Evolutionary conservation across 805 yeast genomes (phyloP).

Genomic region (Peterozyma xylosa): DNA sequence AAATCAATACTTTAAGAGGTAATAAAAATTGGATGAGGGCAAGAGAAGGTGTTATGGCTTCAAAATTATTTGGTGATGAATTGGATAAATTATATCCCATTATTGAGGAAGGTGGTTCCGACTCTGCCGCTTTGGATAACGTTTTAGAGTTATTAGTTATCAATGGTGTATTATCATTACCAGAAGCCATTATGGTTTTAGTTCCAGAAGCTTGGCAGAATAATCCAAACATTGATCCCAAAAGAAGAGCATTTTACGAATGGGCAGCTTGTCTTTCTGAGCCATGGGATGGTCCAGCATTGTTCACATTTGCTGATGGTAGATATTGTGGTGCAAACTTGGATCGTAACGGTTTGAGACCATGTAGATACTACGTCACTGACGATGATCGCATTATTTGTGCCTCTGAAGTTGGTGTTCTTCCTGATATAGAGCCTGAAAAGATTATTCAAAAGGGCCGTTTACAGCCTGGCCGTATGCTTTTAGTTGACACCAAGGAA

Average conservation of each 20-base stretch:
- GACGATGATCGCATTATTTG: slow-evolving; percentile 93
- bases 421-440: slow-evolving; percentile 71
- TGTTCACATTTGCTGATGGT: slow-evolving; percentile 94
- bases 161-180: slow-evolving; percentile 85
- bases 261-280: slow-evolving; percentile 99
- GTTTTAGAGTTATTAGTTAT: slow-evolving; percentile 87
- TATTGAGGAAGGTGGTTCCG: slow-evolving; percentile 98
- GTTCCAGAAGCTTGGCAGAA: slow-evolving; percentile 99
- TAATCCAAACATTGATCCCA: slow-evolving; percentile 79
- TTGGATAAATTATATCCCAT: slow-evolving; percentile 88
- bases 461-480: slow-evolving; percentile 92
- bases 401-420: slow-evolving; percentile 97
- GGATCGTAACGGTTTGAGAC: slow-evolving; percentile 96
- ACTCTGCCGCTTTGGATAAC: slow-evolving; percentile 96
- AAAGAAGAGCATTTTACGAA: slow-evolving; percentile 90
- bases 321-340: slow-evolving; percentile 97
- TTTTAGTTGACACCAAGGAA: slow-evolving; percentile 86
- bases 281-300: slow-evolving; percentile 99
- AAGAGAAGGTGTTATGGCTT: slow-evolving; percentile 93
- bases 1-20: slow-evolving; percentile 93
- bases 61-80: slow-evolving; percentile 82
- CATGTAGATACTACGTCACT: slow-evolving; percentile 95
- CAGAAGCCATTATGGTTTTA: slow-evolving; percentile 95
- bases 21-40: slow-evolving; percentile 99
- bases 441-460: slow-evolving; percentile 85